Base-by-base conservation (phyloP, 306 rosid species). In the Fragaria ananassa region DNA sequence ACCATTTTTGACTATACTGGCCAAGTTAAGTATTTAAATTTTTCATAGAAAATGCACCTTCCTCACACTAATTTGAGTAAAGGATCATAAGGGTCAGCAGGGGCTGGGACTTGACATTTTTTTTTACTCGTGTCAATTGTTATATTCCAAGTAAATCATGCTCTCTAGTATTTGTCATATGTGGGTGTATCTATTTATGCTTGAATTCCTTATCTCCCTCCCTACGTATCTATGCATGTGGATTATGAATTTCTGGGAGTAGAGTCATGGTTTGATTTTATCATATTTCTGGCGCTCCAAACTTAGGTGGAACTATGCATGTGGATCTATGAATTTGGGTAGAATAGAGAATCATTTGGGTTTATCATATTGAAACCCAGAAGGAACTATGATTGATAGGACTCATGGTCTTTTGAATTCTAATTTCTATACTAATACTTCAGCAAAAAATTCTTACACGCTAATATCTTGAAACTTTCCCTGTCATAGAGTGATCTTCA, bases 401-500 rank as follows among this genome's bases (percentile, higher is more conserved):
- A 71, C n/a, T 71, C 39, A 19, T 50, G 12, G 75, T 10, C 14
- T 34, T 70, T 72, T 35, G 21, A 17, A 5, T 29, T 13, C 44
- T 41, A 41, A 41, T 41, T 39, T 41, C 44, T 41, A 37, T 41
- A 1, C 10, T 8, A 41, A 41, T 42, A 37, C 51, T 72, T 37
- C 1, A 41, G 76, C 15, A 3, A 53, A 53, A 10, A 53, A 56
- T 11, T 27, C 19, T 50, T 18, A 13, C 8, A 12, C 41, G 8
- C 17, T 72, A 21, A 37, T 64, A 44, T 46, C 63, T 74, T 1
- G 3, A 51, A 23, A 41, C 67, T 54, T 72, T 13, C 21, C 68
- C 34, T 68, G 18, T 71, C n/a, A 51, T 78, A 93, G 98, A 89
- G 96, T 82, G 98, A 93, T 76, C 93, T 91, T 79, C 96, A 91